phyloP scores from a whole-genome alignment of 371 early-diverging fungal genomes.

The Choanephora cucurbitarum region DNA sequence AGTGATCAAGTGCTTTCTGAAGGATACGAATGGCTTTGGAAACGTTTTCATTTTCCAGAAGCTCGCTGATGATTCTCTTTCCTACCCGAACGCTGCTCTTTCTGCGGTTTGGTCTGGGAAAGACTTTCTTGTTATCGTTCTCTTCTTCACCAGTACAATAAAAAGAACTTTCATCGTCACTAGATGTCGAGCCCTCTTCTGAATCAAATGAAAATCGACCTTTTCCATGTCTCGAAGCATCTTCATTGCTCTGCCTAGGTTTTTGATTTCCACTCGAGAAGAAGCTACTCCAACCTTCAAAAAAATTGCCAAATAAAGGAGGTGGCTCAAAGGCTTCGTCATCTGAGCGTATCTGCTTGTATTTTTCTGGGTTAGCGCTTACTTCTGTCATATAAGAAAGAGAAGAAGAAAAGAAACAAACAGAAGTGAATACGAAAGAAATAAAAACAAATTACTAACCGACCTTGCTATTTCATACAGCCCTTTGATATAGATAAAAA shows the following conservation, averaged over 20 bases:
- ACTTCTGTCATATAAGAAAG: not conserved
- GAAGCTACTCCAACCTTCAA: constrained; percentile 33
- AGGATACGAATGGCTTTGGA: constrained; percentile 29
- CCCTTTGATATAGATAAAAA: too few species aligned
- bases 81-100: constrained; percentile 29
- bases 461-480: too few species aligned
- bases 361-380: not conserved
- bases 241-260: not conserved
- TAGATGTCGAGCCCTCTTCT: not conserved
- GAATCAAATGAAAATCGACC: not conserved
- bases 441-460: too few species aligned
- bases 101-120: not conserved
- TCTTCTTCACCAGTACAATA: not conserved
- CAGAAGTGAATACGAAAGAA: too few species aligned
- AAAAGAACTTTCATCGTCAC: not conserved
- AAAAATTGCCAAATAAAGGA: constrained; percentile 21
- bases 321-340: constrained; percentile 10
- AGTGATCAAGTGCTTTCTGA: constrained; percentile 24
- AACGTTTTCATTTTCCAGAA: constrained; percentile 33
- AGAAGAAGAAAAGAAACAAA: not conserved
- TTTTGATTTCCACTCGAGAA: constrained; percentile 5
- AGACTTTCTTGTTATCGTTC: not conserved
- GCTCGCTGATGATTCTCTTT: constrained; percentile 20
- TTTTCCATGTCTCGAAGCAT: not conserved
- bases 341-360: not conserved